Conservation (phyloP, 768 basidiomycete genomes). For the Hygrophorus pudorinus region DNA sequence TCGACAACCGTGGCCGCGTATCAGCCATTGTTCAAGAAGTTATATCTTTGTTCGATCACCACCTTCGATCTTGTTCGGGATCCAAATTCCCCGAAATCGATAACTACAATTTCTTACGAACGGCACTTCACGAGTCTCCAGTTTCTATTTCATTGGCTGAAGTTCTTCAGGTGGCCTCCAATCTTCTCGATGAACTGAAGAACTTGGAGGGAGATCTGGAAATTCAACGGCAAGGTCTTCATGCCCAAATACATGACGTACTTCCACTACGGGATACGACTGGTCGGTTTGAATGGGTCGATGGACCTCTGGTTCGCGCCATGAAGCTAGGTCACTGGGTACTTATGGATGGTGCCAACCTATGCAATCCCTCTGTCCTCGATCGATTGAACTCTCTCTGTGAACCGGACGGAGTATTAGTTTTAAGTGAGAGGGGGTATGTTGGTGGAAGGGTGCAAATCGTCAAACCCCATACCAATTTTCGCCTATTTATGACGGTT, state of each 20-base stretch:
- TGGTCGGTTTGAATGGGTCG: constrained; percentile 86
- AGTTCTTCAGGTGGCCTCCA: constrained; percentile 16
- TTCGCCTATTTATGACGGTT: constrained; percentile 89
- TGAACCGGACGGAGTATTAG: constrained; percentile 72
- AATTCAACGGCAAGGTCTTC: not conserved
- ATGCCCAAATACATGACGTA: not conserved
- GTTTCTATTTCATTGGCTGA: constrained; percentile 8
- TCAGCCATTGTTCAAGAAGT: constrained; percentile 29
- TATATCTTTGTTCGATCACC: constrained; percentile 26
- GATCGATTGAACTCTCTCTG: constrained; percentile 96
- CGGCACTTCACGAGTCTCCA: constrained; percentile 10
- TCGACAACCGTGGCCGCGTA: constrained; percentile 41
- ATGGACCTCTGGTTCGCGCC: constrained; percentile 82
- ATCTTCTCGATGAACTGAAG: constrained; percentile 20
- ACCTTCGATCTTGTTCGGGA: constrained; percentile 25
- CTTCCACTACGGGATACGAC: constrained; percentile 14
- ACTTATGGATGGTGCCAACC: constrained; percentile 84
- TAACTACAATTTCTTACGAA: constrained; percentile 11
- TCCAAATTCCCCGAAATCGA: constrained; percentile 18
- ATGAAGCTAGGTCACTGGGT: constrained; percentile 87
- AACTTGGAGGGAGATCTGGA: not conserved
- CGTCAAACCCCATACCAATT: constrained; percentile 76
- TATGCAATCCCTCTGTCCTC: constrained; percentile 91
- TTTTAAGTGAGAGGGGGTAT: constrained; percentile 84
- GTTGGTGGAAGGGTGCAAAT: constrained; percentile 67